phyloP scores from a whole-genome alignment of 495 filamentous ascomycete species.

The Hypoxylon fragiforme region DNA sequence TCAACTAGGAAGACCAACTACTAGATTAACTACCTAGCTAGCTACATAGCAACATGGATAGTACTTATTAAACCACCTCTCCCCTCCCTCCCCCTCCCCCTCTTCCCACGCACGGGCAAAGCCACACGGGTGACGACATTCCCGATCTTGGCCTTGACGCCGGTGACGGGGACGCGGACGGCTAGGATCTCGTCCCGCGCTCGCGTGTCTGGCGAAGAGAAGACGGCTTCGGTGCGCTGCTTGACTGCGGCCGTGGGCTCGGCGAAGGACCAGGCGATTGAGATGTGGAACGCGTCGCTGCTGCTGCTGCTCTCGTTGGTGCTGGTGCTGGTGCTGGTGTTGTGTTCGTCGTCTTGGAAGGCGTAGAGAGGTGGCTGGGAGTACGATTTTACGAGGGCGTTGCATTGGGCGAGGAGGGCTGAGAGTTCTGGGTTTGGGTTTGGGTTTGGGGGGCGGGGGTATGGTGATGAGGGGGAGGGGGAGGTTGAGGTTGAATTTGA shows the following conservation, averaged over 20 bases:
- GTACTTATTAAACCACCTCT: background rate
- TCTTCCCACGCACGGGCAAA: constrained; percentile 40
- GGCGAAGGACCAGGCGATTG: constrained; percentile 74
- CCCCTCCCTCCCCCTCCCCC: constrained; percentile 5
- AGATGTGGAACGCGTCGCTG: constrained; percentile 72
- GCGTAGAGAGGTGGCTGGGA: constrained; percentile 75
- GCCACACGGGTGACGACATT: constrained; percentile 65
- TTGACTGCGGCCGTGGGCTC: constrained; percentile 44
- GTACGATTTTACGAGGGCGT: constrained; percentile 59
- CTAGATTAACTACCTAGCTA: no score
- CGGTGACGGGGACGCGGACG: constrained; percentile 48
- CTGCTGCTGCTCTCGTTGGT: constrained; percentile 45
- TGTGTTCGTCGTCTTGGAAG: constrained; percentile 18
- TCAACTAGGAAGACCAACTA: no score
- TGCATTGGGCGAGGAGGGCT: constrained; percentile 64
- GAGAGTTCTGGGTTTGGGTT: constrained; percentile 63
- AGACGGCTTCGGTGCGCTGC: constrained; percentile 36
- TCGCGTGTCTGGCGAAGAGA: constrained; percentile 10
- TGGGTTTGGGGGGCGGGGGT: background rate
- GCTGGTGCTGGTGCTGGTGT: no score
- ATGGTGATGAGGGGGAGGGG: no score
- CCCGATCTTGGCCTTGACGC: constrained; percentile 77
- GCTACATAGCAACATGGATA: background rate
- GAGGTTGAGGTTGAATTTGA: background rate
- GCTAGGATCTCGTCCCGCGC: constrained; percentile 20